These are phyloP conservation scores for Microdochium bolleyi DNA, from an alignment of 2,329 filamentous ascomycete species.

Conservation along the genomic window DNA sequence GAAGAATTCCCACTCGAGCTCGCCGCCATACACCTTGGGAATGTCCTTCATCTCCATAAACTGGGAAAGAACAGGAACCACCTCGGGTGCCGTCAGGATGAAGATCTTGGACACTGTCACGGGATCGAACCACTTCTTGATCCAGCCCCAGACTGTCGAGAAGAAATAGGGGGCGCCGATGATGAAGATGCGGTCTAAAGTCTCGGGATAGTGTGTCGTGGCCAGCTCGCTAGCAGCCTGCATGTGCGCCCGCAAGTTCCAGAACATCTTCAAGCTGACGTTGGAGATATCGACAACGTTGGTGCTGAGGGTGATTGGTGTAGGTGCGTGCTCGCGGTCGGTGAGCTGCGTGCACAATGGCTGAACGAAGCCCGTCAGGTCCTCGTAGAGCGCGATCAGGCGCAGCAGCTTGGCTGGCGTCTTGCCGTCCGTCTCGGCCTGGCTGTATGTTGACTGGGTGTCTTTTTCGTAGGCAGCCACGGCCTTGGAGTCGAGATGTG, in stretches of 20 bases:
- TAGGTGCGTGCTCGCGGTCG: constrained; percentile 63
- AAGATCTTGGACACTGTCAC: constrained; percentile 96
- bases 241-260: constrained; percentile 92
- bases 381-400: constrained; percentile 90
- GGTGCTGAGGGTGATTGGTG: constrained; percentile 86
- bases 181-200: constrained; percentile 68
- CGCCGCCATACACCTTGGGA: constrained; percentile 82
- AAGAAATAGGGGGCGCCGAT: constrained; percentile 89
- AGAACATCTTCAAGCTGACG: constrained; percentile 87
- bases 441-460: constrained; percentile 37
- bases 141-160: constrained; percentile 88
- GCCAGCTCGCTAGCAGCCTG: constrained; percentile 83
- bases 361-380: constrained; percentile 78
- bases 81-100: constrained; percentile 67
- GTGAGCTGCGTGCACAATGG: constrained; percentile 72
- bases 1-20: constrained; percentile 76
- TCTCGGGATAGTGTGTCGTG: constrained; percentile 93
- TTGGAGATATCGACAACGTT: constrained; percentile 92
- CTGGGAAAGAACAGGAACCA: constrained; percentile 65
- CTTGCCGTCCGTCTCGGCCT: constrained; percentile 58
- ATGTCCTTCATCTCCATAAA: constrained; percentile 82
- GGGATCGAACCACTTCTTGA: constrained; percentile 93
- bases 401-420: constrained; percentile 71
- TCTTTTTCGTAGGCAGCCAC: constrained; percentile 70
- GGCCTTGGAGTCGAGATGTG: constrained; percentile 73